Conservation (phyloP, 495 filamentous ascomycete genomes). For the Aspergillus mulundensis region DNA sequence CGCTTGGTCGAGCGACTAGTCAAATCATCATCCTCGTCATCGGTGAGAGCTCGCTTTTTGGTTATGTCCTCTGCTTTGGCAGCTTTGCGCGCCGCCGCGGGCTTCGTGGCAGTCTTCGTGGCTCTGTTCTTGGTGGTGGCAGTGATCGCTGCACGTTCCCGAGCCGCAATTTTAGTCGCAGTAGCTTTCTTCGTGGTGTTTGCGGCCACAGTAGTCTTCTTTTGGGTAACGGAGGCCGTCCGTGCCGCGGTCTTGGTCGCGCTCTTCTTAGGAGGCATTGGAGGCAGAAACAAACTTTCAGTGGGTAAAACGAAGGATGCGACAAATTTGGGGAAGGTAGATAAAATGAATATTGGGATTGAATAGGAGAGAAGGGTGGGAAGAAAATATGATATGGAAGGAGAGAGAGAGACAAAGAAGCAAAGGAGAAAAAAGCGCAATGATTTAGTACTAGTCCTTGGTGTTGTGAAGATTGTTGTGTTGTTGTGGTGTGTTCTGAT, state of each 20-base stretch:
- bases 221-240: slow-evolving; percentile 2
- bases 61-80: slow-evolving; percentile 16
- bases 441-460: not conserved
- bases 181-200: slow-evolving; percentile 10
- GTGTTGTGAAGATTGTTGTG: not conserved
- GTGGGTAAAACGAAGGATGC: not conserved
- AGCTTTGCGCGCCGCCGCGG: slow-evolving; percentile 11
- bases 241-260: slow-evolving; percentile 17
- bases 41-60: slow-evolving; percentile 35
- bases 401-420: slow-evolving; percentile 1
- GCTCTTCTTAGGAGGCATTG: slow-evolving; percentile 38
- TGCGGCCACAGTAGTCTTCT: slow-evolving; percentile 9
- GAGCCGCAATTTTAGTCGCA: slow-evolving; percentile 8
- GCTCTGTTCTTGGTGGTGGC: not conserved
- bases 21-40: slow-evolving; percentile 21
- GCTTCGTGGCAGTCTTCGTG: slow-evolving; percentile 1
- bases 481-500: not conserved
- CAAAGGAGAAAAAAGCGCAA: slow-evolving; percentile 3
- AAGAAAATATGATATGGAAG: slow-evolving; percentile 4
- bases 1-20: slow-evolving; percentile 28
- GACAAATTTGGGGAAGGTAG: not conserved
- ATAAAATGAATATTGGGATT: not conserved
- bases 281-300: slow-evolving; percentile 3
- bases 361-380: not conserved
- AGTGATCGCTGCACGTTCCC: not conserved